These are phyloP conservation scores for Neurospora africana DNA, from an alignment of 495 filamentous ascomycete species.

Conservation along the genomic window DNA sequence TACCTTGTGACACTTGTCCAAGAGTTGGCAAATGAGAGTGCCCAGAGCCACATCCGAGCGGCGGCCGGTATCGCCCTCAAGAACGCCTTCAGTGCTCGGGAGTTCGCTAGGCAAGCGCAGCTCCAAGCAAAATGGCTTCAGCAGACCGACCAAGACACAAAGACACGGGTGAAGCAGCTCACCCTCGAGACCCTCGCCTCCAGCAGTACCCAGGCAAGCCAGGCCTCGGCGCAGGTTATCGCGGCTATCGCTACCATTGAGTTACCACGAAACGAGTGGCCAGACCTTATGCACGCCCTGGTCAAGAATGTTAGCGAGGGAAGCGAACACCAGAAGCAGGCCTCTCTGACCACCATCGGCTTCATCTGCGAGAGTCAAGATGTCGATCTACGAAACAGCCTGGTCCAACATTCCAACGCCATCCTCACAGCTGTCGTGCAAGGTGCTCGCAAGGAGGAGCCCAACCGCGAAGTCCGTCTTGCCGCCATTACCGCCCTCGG, in stretches of 20 bases:
- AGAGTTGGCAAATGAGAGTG: conserved; percentile 84
- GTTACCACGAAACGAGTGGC: conserved; percentile 86
- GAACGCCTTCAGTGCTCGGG: conserved; percentile 90
- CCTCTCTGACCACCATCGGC: conserved; percentile 86
- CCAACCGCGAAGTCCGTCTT: conserved; percentile 76
- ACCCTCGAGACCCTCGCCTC: conserved; percentile 76
- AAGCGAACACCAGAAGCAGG: conserved; percentile 77
- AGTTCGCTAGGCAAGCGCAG: conserved; percentile 71
- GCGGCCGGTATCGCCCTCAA: conserved; percentile 94
- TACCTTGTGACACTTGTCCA: conserved; percentile 85
- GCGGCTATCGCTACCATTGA: conserved; percentile 91
- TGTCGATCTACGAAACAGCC: conserved; percentile 65
- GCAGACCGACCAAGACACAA: conserved; percentile 65
- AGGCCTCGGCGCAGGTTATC: conserved; percentile 87
- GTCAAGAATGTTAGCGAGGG: conserved; percentile 88
- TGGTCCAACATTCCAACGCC: conserved; percentile 84
- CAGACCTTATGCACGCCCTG: conserved; percentile 79
- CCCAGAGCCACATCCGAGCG: conserved; percentile 70
- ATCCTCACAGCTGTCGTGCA: conserved; percentile 97
- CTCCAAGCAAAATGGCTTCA: conserved; percentile 85
- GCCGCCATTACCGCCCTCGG: conserved; percentile 88
- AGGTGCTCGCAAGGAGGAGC: conserved; percentile 91
- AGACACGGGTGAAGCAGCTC: conserved; percentile 76
- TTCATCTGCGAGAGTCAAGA: conserved; percentile 97
- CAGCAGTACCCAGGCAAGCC: conserved; percentile 65